phyloP scores from a whole-genome alignment of 306 rosid species.

The Quercus dentata region DNA sequence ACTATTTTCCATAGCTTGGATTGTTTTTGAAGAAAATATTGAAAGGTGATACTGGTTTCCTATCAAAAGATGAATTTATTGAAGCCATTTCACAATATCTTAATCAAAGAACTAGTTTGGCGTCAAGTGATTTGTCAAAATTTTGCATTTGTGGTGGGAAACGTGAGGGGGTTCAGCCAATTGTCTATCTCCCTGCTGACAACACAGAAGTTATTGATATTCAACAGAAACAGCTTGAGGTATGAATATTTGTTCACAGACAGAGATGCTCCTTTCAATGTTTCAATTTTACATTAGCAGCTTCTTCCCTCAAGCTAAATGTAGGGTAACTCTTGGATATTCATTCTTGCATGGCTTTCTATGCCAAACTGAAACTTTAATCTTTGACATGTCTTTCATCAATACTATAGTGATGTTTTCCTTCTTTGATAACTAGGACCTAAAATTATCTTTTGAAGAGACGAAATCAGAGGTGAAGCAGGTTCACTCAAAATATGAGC shows the following conservation, averaged over 20 bases:
- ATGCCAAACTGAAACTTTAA: not conserved
- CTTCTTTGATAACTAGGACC: constrained; percentile 37
- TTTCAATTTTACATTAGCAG: constrained; percentile 1
- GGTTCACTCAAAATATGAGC: constrained; percentile 62
- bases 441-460: constrained; percentile 57
- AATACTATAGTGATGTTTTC: not conserved
- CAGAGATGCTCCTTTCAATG: not conserved
- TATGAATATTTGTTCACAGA: constrained; percentile 14
- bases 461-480: constrained; percentile 55
- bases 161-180: constrained; percentile 26
- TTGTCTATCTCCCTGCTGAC: constrained; percentile 27
- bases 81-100: constrained; percentile 65
- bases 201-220: constrained; percentile 43
- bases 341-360: not conserved
- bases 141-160: constrained; percentile 79
- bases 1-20: constrained; percentile 59
- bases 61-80: constrained; percentile 62
- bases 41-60: constrained; percentile 46
- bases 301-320: not conserved
- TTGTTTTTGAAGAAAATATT: constrained; percentile 72
- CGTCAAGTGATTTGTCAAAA: constrained; percentile 61
- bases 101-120: constrained; percentile 57
- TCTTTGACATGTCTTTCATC: not conserved
- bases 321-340: not conserved
- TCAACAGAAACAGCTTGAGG: constrained; percentile 80